These are phyloP conservation scores for Xylaria castorea DNA, from an alignment of 495 filamentous ascomycete species.

Conservation along the genomic window DNA sequence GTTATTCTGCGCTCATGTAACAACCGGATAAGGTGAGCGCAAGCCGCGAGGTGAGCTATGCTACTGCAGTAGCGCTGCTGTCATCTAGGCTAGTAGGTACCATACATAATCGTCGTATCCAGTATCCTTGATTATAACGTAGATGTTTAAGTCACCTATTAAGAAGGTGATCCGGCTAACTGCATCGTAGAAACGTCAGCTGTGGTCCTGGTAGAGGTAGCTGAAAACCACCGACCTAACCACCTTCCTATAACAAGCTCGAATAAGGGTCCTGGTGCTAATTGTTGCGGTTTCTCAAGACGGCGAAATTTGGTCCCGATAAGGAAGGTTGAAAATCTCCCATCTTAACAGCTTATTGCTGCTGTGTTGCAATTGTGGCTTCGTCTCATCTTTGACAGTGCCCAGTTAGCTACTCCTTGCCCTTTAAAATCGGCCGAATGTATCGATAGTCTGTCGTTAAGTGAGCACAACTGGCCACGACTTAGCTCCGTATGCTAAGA, in stretches of 20 bases:
- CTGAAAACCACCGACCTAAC: not conserved
- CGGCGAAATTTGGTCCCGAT: not conserved
- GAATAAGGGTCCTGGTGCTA: not conserved
- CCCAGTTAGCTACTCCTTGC: conserved; percentile 8
- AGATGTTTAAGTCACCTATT: not conserved
- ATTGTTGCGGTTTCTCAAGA: not conserved
- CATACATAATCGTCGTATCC: not conserved
- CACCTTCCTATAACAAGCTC: not conserved
- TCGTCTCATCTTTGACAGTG: not conserved
- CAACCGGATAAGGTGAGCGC: too few species aligned
- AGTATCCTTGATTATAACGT: conserved; percentile 7
- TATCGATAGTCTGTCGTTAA: conserved; percentile 10
- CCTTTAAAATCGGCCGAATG: not conserved
- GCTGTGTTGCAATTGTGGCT: not conserved
- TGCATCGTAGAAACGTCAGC: not conserved
- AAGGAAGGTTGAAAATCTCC: conserved; percentile 8
- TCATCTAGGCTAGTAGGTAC: conserved; percentile 3
- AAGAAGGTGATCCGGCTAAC: not conserved
- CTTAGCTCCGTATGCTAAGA: not conserved
- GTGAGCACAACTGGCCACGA: not conserved
- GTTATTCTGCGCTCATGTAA: not conserved
- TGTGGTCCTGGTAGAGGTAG: not conserved
- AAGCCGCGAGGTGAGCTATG: too few species aligned
- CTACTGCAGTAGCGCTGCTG: not conserved
- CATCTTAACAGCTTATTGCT: not conserved